A percentile compares a stretch with the other conserved stretches of the same genome.
Evolutionary conservation across 1,284 basidiomycete genomes (phyloP).

Genomic region (Golubevia pallescens): DNA sequence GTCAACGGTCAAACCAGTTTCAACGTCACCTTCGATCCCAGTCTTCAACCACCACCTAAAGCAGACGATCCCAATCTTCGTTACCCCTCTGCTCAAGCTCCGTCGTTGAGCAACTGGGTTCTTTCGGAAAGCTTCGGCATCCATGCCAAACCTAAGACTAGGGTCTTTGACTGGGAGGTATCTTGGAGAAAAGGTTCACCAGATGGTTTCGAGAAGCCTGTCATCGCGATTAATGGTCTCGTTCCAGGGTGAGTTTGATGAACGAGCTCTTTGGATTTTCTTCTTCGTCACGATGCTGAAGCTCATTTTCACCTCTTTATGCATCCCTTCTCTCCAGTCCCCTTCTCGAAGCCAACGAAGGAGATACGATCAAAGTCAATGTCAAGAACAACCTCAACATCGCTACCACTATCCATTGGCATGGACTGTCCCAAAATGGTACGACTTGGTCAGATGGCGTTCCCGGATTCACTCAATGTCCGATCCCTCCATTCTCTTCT

Average conservation of each 20-base stretch:
- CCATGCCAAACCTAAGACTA: slow-evolving; percentile 23
- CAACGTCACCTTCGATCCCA: not conserved
- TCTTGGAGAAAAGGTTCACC: slow-evolving; percentile 25
- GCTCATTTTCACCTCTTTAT: too few relatives aligned
- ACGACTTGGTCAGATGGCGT: slow-evolving; percentile 42
- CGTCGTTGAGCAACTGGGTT: not conserved
- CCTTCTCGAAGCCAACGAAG: slow-evolving; percentile 43
- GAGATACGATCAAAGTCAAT: slow-evolving; percentile 39
- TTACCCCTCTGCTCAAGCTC: not conserved
- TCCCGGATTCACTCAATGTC: slow-evolving; percentile 41
- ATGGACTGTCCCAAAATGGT: slow-evolving; percentile 52
- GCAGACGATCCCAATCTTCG: not conserved
- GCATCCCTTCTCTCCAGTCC: slow-evolving; percentile 50
- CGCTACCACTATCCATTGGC: slow-evolving; percentile 45
- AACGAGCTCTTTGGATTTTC: not conserved
- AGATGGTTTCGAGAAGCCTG: slow-evolving; percentile 38
- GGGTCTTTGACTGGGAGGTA: slow-evolving; percentile 31
- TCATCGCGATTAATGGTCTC: slow-evolving; percentile 44
- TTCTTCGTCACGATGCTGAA: too few relatives aligned
- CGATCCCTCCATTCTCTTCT: slow-evolving; percentile 21
- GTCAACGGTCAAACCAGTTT: not conserved
- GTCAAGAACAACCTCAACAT: slow-evolving; percentile 33
- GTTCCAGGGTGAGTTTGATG: not conserved
- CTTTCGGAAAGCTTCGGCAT: slow-evolving; percentile 28
- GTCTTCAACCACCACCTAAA: not conserved